Base-by-base conservation (phyloP, 331 rosid species). In the Dryas integrifolia region DNA sequence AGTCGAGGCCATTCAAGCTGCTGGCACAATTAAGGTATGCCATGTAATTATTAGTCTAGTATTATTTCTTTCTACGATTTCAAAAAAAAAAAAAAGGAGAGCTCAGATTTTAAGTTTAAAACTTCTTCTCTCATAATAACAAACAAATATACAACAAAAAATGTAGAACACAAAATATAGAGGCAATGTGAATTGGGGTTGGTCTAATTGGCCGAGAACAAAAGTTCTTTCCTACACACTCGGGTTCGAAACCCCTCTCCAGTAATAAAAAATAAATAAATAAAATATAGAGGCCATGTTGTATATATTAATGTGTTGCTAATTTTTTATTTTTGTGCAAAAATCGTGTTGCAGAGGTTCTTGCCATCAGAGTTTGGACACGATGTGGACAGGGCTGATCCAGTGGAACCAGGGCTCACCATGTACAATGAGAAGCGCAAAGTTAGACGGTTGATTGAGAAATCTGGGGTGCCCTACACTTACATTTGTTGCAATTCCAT, bases 361-460 rank as follows among this genome's bases (percentile, higher is more conserved):
- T 47, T 89, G 74, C 91, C 97, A 8, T 89, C 97, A 0, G 97
- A 91, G 72, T 91, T 91, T 70, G 97, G 96, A 59, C 96, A 91
- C n/a, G 97, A 91, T 9, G 92, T 91, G 66, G 92, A 91, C 30
- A 79, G 92, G 30, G 89, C 97, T 4, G 81, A 85, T 51, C 97
- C 97, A 11, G 97, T 89, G 48, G 97, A 91, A 63, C 97, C 97
- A 6, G 97, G 97, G 5, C 74, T 85, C 4, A 26, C 35, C 0
- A 87, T 91, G 97, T 91, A 91, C 75, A 9, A 50, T 8, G 80
- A 77, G 47, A 91, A 91, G 66, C 88, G 92, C 18, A 18, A 49
- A 16, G 79, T 91, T 1, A 84, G 97, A 70, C 85, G 96, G 1
- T 15, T 5, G 39, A 44, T 80, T 14, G 88, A 91, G 72, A 53